These are phyloP conservation scores for Sordariomycetes sp. DNA, from an alignment of 2,329 filamentous ascomycete species.

Conservation along the genomic window DNA sequence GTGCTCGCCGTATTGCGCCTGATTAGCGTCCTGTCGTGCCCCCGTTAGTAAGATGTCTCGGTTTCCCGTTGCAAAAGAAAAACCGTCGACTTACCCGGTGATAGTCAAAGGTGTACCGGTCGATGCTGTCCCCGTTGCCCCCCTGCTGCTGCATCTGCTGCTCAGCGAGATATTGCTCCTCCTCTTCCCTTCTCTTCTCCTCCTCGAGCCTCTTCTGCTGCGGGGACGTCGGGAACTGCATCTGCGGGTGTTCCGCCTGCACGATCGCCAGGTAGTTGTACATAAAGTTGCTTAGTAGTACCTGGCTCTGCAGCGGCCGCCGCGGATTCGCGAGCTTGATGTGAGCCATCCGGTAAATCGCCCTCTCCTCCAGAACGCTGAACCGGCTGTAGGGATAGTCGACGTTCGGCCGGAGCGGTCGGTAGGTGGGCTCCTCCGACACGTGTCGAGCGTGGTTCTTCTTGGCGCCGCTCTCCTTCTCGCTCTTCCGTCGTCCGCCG, in stretches of 20 bases:
- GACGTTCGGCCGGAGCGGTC: constrained; percentile 70
- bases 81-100: constrained; percentile 30
- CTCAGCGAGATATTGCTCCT: constrained; percentile 29
- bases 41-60: neutral
- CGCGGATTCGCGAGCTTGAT: constrained; percentile 98
- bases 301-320: constrained; percentile 84
- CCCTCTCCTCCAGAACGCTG: constrained; percentile 86
- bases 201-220: constrained; percentile 57
- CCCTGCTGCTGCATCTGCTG: constrained; percentile 28
- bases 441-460: constrained; percentile 64
- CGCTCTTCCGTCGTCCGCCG: constrained; percentile 76
- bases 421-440: constrained; percentile 58
- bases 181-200: constrained; percentile 36
- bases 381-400: constrained; percentile 97
- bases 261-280: constrained; percentile 98
- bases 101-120: constrained; percentile 43
- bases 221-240: constrained; percentile 77
- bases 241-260: constrained; percentile 95
- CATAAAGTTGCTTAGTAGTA: constrained; percentile 98
- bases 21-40: neutral
- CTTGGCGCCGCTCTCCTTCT: constrained; percentile 56
- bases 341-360: constrained; percentile 97
- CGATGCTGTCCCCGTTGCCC: constrained; percentile 29
- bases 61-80: neutral
- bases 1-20: constrained; percentile 32